Conservation (phyloP, 495 filamentous ascomycete genomes). For the Lepidopterella palustris region DNA sequence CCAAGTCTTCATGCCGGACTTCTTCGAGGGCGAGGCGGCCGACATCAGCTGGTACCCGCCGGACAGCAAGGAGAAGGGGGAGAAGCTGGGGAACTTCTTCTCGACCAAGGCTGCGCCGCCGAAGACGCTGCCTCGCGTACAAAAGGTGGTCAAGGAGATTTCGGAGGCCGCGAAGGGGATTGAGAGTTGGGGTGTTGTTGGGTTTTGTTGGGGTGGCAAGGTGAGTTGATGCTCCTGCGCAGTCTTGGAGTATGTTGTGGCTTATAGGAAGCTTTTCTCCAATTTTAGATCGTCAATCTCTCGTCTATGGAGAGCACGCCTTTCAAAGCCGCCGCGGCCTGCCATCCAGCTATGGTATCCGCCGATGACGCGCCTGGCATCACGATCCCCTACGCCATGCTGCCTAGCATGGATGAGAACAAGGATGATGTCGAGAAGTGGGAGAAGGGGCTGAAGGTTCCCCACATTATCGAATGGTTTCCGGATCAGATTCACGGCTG, state of each 20-base stretch:
- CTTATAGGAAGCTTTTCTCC: too few species aligned
- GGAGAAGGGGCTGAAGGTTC: conserved; percentile 55
- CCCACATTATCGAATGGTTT: conserved; percentile 76
- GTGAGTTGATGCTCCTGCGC: conserved; percentile 4
- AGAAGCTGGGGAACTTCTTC: conserved; percentile 74
- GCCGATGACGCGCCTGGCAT: conserved; percentile 32
- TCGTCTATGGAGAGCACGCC: conserved; percentile 49
- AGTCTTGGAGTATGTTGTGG: too few species aligned
- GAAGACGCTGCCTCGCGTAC: conserved; percentile 57
- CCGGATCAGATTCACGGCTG: conserved; percentile 79
- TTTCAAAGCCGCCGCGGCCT: conserved; percentile 64
- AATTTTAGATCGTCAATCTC: conserved; percentile 58
- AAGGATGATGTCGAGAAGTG: conserved; percentile 70
- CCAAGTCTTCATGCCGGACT: conserved; percentile 33
- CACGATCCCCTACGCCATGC: conserved; percentile 35
- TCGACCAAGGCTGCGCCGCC: conserved; percentile 57
- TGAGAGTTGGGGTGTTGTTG: conserved; percentile 77
- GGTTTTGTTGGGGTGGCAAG: conserved; percentile 79
- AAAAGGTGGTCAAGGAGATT: conserved; percentile 53
- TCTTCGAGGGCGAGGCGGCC: conserved; percentile 30
- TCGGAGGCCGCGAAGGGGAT: conserved; percentile 49
- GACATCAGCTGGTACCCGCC: conserved; percentile 32
- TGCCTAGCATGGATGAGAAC: conserved; percentile 40
- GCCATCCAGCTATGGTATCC: conserved; percentile 86
- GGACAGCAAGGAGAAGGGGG: conserved; percentile 57